Evolutionary conservation across 1,284 basidiomycete genomes (phyloP), one percentile per base, ranked within the genome.

Genomic region (Trichosporon sp.): DNA sequence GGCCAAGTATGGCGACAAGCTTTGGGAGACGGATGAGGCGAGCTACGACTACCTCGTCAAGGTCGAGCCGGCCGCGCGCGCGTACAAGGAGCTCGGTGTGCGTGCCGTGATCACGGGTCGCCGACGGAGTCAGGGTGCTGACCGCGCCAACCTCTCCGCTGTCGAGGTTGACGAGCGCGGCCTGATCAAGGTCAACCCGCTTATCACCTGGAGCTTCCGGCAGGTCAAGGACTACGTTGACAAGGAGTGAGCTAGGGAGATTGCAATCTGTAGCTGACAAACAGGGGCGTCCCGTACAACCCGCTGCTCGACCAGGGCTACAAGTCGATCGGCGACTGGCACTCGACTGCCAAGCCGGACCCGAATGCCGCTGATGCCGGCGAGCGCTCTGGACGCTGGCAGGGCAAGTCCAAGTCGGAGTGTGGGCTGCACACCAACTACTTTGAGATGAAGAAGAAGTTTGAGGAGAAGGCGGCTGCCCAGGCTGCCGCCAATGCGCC

Each of bases 281-380:
- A 19, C 68, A 81, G 80, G 81, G 83, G 86, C 32, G 94, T 98
- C 1, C 95, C 95, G 1, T 88, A 88, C 72, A 98, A 99, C 82
- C 87, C 86, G 68, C 84, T 99, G 3, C 85, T 98, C 44, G 88
- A 88, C 70, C 86, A 93, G 75, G 95, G 95, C 1, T 99, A 98
- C 84, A 89, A 88, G 73, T 93, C 90, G 72, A 88, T 99, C 67
- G 95, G 95, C 9, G 95, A 99, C 81, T 95, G 93, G 90, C 96
- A 99, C 81, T 95, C 92, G 68, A 99, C 95, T 0, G 82, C 80
- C 25, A 87, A 88, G 76, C 82, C 82, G 3, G 77, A 78, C 61
- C 77, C 78, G 5, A 88, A 87, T 52, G 76, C 74, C 13, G 67
- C 66, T 16, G 89, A 94, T 71, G 84, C 84, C 1, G 86, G 85